Percentiles rank a stretch among this genome's conserved stretches.
phyloP scores from a whole-genome alignment of 805 yeast genomes.

The Debaryomyces prosopidis region DNA sequence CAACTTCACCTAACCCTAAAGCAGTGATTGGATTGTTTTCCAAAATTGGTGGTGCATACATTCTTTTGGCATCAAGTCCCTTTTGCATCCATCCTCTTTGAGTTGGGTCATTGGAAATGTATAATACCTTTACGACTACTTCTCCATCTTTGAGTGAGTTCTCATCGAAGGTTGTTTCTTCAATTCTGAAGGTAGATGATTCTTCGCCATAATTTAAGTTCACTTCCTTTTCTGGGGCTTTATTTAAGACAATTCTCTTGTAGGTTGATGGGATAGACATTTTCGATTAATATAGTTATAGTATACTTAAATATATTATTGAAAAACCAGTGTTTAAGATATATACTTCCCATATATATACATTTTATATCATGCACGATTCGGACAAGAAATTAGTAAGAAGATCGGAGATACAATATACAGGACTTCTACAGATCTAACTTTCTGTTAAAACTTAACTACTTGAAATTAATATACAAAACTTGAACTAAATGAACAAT shows the following conservation, averaged over 20 bases:
- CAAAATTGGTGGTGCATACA: constrained; percentile 38
- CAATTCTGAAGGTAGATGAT: constrained; percentile 27
- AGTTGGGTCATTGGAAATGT: constrained; percentile 61
- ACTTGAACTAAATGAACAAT: background rate
- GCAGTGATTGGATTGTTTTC: constrained; percentile 48
- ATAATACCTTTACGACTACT: constrained; percentile 44
- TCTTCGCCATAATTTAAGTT: constrained; percentile 19
- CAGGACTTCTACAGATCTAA: too few species aligned
- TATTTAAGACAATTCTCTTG: constrained; percentile 20
- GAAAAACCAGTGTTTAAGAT: too few species aligned
- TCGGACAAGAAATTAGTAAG: background rate
- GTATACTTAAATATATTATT: too few species aligned
- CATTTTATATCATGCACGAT: too few species aligned
- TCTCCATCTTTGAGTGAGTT: constrained; percentile 35
- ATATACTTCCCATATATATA: too few species aligned
- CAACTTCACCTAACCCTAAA: constrained; percentile 49
- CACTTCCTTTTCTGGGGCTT: constrained; percentile 20
- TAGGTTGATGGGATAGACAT: constrained; percentile 14
- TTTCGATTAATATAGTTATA: constrained; percentile 2
- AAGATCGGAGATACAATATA: background rate
- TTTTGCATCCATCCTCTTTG: constrained; percentile 58
- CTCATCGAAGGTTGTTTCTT: constrained; percentile 5
- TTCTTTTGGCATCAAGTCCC: constrained; percentile 25
- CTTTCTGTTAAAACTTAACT: too few species aligned
- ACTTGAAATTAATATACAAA: background rate